Evolutionary conservation across 2,329 filamentous ascomycete species (phyloP).

Genomic region (Massarina eburnea): DNA sequence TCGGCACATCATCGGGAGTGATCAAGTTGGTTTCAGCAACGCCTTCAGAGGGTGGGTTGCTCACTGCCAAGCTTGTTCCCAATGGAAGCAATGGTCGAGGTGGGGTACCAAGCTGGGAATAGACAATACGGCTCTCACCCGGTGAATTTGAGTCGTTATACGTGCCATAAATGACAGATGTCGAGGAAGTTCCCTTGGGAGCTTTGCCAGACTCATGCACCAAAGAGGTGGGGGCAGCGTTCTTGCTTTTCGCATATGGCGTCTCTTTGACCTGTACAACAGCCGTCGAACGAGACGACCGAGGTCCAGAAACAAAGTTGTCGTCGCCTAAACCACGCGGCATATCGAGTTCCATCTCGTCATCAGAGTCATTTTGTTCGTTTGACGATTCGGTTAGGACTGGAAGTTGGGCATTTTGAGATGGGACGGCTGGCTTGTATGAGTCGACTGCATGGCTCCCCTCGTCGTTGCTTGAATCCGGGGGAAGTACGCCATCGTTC

Average conservation of each 20-base stretch:
- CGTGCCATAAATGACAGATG: slow-evolving; percentile 28
- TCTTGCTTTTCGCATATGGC: slow-evolving; percentile 24
- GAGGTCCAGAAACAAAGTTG: neutral
- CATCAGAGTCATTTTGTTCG: slow-evolving; percentile 20
- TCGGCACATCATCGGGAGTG: neutral
- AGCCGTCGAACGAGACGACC: slow-evolving; percentile 3
- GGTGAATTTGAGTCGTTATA: slow-evolving; percentile 19
- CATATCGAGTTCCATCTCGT: slow-evolving; percentile 36
- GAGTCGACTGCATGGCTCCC: neutral
- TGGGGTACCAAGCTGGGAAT: neutral
- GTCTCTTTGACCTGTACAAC: slow-evolving; percentile 36
- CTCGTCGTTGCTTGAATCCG: slow-evolving; percentile 31
- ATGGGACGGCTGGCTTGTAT: neutral
- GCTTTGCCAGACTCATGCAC: slow-evolving; percentile 13
- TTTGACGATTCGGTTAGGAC: slow-evolving; percentile 12
- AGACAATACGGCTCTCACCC: neutral
- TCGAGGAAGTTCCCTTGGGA: slow-evolving; percentile 23
- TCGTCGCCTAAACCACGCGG: slow-evolving; percentile 34
- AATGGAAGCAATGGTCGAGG: neutral
- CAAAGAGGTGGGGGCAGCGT: neutral
- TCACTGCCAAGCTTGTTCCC: neutral
- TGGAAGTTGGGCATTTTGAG: neutral
- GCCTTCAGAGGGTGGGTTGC: too few species aligned
- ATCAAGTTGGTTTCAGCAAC: neutral
- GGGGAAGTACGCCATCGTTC: slow-evolving; percentile 18